phyloP scores from a whole-genome alignment of 169 alveolate species.

The Cryptosporidium baileyi region DNA sequence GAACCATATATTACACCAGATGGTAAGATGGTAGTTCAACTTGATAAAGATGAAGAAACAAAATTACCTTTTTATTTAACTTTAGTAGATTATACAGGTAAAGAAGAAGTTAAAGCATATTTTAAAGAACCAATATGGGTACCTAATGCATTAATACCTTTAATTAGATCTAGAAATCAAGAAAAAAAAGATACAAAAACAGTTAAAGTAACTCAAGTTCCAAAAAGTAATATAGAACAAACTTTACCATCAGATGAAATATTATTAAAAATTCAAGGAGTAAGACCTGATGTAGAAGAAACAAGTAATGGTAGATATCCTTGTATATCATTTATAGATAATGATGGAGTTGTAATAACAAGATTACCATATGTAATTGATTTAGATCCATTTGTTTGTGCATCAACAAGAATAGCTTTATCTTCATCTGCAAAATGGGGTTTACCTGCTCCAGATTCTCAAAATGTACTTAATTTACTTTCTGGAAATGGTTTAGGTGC shows the following conservation, averaged over 20 bases:
- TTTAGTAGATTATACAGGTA: constrained; percentile 22
- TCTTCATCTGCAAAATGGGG: constrained; percentile 40
- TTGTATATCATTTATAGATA: constrained; percentile 40
- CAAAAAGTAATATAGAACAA: not conserved
- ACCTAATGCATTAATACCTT: constrained; percentile 49
- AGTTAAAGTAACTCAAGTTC: constrained; percentile 12
- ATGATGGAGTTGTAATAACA: constrained; percentile 8
- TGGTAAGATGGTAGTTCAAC: constrained; percentile 21
- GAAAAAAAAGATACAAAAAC: constrained; percentile 13
- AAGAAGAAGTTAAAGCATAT: constrained; percentile 48
- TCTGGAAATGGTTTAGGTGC: constrained; percentile 44
- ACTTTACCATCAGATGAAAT: constrained; percentile 4
- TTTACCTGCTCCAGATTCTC: constrained; percentile 57
- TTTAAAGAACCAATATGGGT: constrained; percentile 66
- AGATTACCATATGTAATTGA: constrained; percentile 33
- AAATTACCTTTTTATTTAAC: not conserved
- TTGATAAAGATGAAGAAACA: constrained; percentile 16
- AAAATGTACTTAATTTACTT: not conserved
- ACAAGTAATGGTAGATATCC: not conserved
- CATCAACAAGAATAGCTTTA: constrained; percentile 66
- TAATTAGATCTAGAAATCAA: not conserved
- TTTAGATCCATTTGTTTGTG: constrained; percentile 49
- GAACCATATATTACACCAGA: constrained; percentile 64
- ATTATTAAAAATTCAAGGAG: not conserved
- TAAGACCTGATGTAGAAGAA: constrained; percentile 57